Base-by-base conservation (phyloP, 2,329 filamentous ascomycete species). In the Reticulascus tulasneorum region DNA sequence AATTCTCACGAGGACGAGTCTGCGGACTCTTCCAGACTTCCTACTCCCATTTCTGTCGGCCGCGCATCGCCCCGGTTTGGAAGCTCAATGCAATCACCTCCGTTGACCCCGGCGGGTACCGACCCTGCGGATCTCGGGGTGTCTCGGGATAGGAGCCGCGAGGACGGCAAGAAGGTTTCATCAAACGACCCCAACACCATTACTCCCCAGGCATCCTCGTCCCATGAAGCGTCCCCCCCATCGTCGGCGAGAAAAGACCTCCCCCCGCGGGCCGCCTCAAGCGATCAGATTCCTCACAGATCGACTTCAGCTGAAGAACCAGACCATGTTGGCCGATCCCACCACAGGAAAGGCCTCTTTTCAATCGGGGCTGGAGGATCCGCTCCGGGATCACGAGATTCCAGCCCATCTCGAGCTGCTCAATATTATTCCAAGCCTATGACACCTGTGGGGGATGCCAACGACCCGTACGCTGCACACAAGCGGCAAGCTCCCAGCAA, bases 381-480 rank as follows among this genome's bases (percentile, higher is more conserved):
- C 12, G 60, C 73, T 4, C 74, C 77, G 8, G 72, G 62, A 3
- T 82, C 79, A 21, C 65, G 79, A 44, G 79, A 83, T 49, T 69
- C 69, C 1, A 83, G 79, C 47, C 78, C 90, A 4, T 81, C 78
- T 9, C 49, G 77, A 15, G 78, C 82, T 7, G 75, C 77, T 22
- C 69, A 77, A 43, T 77, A 70, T 47, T 86, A 84, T 48, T 80
- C 82, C 18, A 79, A 86, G 42, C 83, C 87, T 1, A 84, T 86
- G 45, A 90, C 86, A 3, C 88, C 88, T 5, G 74, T 79, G 13
- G 87, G 85, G 18, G 88, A 94, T 40, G 72, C 69, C 33, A 85
- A 94, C 54, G 88, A 95, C 50, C 88, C 89, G 1, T 94, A 94
- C 53, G 82, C 87, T n/a, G 85, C 87, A 44, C 82, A 78, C 49